Evolutionary conservation across 164 flowering plant genomes (phyloP).

Genomic region (Tetrastigma voinierianum): DNA sequence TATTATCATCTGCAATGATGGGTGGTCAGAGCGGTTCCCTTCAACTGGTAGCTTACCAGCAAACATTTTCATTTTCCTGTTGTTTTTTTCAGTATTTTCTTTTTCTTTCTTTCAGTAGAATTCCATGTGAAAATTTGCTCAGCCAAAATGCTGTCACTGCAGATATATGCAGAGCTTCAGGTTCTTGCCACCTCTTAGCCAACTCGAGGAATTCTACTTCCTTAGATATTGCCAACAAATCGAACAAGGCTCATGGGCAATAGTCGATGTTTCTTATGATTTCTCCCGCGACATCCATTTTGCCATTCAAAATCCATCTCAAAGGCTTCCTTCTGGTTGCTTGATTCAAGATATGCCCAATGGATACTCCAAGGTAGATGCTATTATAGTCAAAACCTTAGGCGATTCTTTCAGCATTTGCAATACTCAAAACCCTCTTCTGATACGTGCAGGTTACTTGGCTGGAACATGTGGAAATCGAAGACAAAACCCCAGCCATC

Average conservation of each 20-base stretch:
- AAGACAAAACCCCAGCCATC: conserved; percentile 38
- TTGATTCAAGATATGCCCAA: conserved; percentile 62
- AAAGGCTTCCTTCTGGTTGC: conserved; percentile 60
- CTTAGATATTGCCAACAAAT: conserved; percentile 50
- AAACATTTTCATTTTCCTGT: background rate
- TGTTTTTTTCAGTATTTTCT: background rate
- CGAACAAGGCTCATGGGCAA: conserved; percentile 44
- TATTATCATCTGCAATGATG: conserved; percentile 37
- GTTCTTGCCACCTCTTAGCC: conserved; percentile 44
- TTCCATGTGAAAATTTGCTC: background rate
- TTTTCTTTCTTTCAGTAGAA: background rate
- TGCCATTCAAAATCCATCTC: conserved; percentile 28
- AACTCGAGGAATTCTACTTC: conserved; percentile 38
- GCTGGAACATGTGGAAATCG: conserved; percentile 65
- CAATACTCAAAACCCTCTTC: background rate
- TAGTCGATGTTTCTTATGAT: conserved; percentile 51
- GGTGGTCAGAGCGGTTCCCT: conserved; percentile 40
- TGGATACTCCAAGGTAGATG: conserved; percentile 59
- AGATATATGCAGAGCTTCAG: conserved; percentile 53
- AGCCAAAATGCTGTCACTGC: background rate
- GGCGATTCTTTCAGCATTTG: background rate
- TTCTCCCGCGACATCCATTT: conserved; percentile 32
- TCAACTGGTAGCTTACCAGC: conserved; percentile 37
- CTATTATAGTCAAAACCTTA: too few species aligned
- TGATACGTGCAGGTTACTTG: conserved; percentile 45